Percentiles rank a stretch among this genome's conserved stretches.
Evolutionary conservation across 805 yeast genomes (phyloP).

Genomic region (Jamesozyma lodderae): DNA sequence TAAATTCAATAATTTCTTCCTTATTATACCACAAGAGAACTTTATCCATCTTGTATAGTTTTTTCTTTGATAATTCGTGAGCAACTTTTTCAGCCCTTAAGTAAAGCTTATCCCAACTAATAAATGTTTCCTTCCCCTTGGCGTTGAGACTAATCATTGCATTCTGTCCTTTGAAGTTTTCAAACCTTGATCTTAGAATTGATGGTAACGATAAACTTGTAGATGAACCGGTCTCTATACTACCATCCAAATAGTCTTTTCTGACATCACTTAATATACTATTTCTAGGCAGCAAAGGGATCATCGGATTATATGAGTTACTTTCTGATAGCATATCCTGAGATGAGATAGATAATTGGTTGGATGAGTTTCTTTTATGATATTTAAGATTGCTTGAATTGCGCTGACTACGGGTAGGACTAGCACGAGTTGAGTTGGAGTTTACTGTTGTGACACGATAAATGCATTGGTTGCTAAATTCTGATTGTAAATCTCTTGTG

Average conservation of each 20-base stretch:
- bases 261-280: background rate
- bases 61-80: conserved; percentile 27
- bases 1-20: conserved; percentile 75
- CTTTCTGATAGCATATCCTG: conserved; percentile 10
- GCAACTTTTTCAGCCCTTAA: conserved; percentile 81
- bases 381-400: no score
- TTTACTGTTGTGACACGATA: conserved; percentile 26
- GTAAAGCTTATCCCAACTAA: conserved; percentile 86
- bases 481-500: conserved; percentile 1
- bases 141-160: conserved; percentile 68
- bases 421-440: conserved; percentile 17
- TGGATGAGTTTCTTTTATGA: conserved; percentile 13
- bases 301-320: conserved; percentile 24
- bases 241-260: no score
- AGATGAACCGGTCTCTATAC: background rate
- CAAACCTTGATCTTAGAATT: conserved; percentile 65
- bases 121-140: conserved; percentile 72
- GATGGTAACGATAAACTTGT: conserved; percentile 46
- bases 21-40: conserved; percentile 79
- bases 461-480: conserved; percentile 3
- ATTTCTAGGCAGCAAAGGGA: conserved; percentile 36
- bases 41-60: conserved; percentile 66
- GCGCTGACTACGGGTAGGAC: no score
- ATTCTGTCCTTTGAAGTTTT: conserved; percentile 50
- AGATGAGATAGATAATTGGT: conserved; percentile 29